Conservation (phyloP, 306 rosid genomes). For the Casuarina glauca region DNA sequence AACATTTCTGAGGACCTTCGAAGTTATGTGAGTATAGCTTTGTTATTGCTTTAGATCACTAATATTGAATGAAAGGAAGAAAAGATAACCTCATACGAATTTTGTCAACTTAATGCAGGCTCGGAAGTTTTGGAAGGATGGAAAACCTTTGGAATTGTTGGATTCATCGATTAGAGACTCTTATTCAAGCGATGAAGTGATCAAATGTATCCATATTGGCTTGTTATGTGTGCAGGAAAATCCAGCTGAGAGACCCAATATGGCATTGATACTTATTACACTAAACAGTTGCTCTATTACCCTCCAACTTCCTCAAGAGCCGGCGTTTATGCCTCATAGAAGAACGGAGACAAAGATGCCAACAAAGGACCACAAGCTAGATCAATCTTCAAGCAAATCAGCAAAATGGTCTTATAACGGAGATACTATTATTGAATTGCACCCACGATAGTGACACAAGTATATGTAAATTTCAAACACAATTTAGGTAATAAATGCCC, state of each 20-base stretch:
- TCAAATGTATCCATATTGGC: conserved; percentile 49
- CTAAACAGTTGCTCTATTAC: conserved; percentile 44
- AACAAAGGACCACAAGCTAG: not conserved
- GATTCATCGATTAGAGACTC: conserved; percentile 34
- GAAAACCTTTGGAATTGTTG: conserved; percentile 25
- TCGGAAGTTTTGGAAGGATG: conserved; percentile 44
- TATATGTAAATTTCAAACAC: too few species aligned
- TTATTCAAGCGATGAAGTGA: not conserved
- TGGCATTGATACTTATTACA: conserved; percentile 45
- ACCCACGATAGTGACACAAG: too few species aligned
- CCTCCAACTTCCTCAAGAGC: conserved; percentile 28
- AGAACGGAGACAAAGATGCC: conserved; percentile 3
- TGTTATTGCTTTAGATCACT: too few species aligned
- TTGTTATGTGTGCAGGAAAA: conserved; percentile 50
- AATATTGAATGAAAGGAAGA: too few species aligned
- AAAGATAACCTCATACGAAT: too few species aligned
- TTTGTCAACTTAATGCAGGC: conserved; percentile 18
- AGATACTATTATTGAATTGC: too few species aligned
- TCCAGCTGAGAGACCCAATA: conserved; percentile 47
- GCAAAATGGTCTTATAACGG: not conserved
- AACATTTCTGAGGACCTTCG: conserved; percentile 36
- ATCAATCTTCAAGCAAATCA: not conserved
- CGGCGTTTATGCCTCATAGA: conserved; percentile 29
- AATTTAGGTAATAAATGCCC: too few species aligned
- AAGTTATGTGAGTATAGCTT: conserved; percentile 43